Conservation (phyloP, 805 yeast genomes). For the Kazachstania bromeliacearum region DNA sequence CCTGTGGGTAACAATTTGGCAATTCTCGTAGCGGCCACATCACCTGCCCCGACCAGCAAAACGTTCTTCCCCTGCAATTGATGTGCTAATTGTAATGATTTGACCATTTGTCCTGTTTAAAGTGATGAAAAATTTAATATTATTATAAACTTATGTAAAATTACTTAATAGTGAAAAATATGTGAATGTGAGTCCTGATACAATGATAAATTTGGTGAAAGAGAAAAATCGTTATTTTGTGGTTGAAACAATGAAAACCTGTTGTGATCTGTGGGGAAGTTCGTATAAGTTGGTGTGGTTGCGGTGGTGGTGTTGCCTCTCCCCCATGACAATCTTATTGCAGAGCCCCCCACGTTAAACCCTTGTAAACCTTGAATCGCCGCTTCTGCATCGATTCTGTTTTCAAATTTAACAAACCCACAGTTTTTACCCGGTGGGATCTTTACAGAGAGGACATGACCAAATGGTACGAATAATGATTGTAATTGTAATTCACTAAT, state of each 20-base stretch:
- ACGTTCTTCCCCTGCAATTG: constrained; percentile 19
- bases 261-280: background rate
- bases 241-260: too few relatives aligned
- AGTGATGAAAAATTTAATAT: background rate
- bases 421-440: constrained; percentile 75
- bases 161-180: background rate
- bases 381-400: constrained; percentile 63
- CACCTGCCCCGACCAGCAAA: constrained; percentile 30
- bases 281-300: background rate
- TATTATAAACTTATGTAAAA: background rate
- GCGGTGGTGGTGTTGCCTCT: constrained; percentile 22
- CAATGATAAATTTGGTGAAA: background rate
- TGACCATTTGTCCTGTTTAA: too few relatives aligned
- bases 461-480: constrained; percentile 62
- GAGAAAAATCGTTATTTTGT: too few relatives aligned
- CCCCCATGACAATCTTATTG: constrained; percentile 73
- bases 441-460: constrained; percentile 57
- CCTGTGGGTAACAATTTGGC: constrained; percentile 27
- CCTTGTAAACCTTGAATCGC: constrained; percentile 78
- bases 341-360: constrained; percentile 60
- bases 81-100: constrained; percentile 27
- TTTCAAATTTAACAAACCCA: constrained; percentile 64
- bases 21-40: constrained; percentile 26
- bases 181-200: background rate
- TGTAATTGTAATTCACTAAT: constrained; percentile 53